Evolutionary conservation across 805 yeast species (phyloP).

Genomic region (Wickerhamiella siamensis): DNA sequence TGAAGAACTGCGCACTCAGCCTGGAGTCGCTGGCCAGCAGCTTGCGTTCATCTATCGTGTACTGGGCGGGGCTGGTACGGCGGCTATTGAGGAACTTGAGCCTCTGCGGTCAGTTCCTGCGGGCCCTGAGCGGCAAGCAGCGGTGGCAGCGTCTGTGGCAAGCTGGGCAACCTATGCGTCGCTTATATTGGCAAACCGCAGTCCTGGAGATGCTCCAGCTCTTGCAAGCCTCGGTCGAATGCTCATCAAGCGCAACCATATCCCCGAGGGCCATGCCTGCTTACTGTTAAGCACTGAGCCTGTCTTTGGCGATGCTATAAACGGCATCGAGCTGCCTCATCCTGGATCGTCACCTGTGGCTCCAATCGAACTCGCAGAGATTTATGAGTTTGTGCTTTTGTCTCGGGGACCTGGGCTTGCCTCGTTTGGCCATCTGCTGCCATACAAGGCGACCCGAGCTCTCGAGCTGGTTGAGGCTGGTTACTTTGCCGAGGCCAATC

Average conservation of each 20-base stretch:
- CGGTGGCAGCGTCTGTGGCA: conserved; percentile 11
- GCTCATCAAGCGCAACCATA: conserved; percentile 26
- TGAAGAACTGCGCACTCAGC: conserved; percentile 31
- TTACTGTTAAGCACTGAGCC: conserved; percentile 21
- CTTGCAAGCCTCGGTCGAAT: conserved; percentile 26
- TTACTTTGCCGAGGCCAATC: conserved; percentile 2
- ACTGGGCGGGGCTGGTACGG: conserved; percentile 44
- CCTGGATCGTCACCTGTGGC: conserved; percentile 33
- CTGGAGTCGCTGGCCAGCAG: conserved; percentile 25
- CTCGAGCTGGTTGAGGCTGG: conserved; percentile 24
- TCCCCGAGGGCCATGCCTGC: conserved; percentile 30
- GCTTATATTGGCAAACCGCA: conserved; percentile 19
- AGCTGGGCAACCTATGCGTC: conserved; percentile 24
- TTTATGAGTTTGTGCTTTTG: conserved; percentile 45
- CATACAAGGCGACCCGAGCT: conserved; percentile 44
- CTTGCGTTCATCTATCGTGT: conserved; percentile 47
- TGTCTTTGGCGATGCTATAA: conserved; percentile 19
- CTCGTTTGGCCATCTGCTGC: conserved; percentile 38
- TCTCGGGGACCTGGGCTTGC: conserved; percentile 6
- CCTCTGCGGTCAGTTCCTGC: conserved; percentile 20
- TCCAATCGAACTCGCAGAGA: conserved; percentile 44
- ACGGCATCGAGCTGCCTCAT: conserved; percentile 15
- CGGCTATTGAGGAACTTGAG: conserved; percentile 37
- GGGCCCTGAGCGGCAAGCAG: neutral
- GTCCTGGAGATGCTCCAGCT: conserved; percentile 17